Conservation (phyloP, 768 basidiomycete species). For the Chalciporus sphaerocephalus region DNA sequence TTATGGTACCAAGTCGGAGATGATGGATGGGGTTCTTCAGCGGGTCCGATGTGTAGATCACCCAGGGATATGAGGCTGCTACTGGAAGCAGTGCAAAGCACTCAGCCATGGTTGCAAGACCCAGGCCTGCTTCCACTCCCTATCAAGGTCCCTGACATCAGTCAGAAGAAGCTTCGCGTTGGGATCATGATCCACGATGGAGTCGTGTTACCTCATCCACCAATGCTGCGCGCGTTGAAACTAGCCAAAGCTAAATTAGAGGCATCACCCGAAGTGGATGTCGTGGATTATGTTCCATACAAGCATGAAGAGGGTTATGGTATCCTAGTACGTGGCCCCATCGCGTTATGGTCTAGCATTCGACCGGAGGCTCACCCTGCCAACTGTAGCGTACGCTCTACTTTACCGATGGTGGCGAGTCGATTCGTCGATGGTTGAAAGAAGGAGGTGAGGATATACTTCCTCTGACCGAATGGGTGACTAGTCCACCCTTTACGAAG, state of each 20-base stretch:
- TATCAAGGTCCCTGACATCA: slow-evolving; percentile 11
- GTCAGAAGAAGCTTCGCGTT: slow-evolving; percentile 16
- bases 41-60: slow-evolving; percentile 27
- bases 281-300: slow-evolving; percentile 29
- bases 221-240: slow-evolving; percentile 35
- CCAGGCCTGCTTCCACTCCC: slow-evolving; percentile 25
- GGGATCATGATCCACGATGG: slow-evolving; percentile 28
- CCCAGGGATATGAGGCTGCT: slow-evolving; percentile 25
- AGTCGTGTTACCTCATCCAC: slow-evolving; percentile 33
- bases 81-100: slow-evolving; percentile 14
- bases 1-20: slow-evolving; percentile 23
- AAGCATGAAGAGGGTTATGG: slow-evolving; percentile 27
- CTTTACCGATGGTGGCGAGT: slow-evolving; percentile 31
- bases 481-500: slow-evolving; percentile 21
- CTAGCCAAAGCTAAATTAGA: slow-evolving; percentile 31
- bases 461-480: slow-evolving; percentile 30
- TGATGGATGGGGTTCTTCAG: slow-evolving; percentile 9
- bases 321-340: slow-evolving; percentile 20
- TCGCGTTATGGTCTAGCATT: background rate
- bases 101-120: slow-evolving; percentile 35
- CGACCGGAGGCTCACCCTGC: background rate
- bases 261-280: slow-evolving; percentile 28
- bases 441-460: slow-evolving; percentile 27
- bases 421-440: slow-evolving; percentile 4
- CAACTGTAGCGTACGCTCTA: slow-evolving; percentile 27